phyloP scores from a whole-genome alignment of 805 yeast genomes.

The Kregervanrija fluxuum region DNA sequence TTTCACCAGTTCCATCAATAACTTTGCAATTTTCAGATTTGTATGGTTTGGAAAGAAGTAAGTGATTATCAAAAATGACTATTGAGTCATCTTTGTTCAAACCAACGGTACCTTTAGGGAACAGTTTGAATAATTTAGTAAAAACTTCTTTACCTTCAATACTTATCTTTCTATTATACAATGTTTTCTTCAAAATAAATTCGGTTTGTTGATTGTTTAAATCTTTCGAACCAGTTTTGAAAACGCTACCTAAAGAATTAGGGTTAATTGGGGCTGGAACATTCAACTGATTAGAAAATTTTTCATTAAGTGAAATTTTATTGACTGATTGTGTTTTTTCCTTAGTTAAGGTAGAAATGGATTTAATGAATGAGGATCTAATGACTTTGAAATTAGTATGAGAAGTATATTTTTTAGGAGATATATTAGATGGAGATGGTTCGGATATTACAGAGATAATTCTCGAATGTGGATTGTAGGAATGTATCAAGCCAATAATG shows the following conservation, averaged over 20 bases:
- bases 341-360: slow-evolving; percentile 36
- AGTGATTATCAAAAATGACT: slow-evolving; percentile 30
- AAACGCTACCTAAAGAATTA: slow-evolving; percentile 12
- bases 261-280: slow-evolving; percentile 17
- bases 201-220: slow-evolving; percentile 17
- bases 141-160: slow-evolving; percentile 24
- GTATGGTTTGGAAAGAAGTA: slow-evolving; percentile 34
- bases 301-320: slow-evolving; percentile 14
- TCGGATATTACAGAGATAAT: slow-evolving; percentile 32
- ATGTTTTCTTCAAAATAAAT: slow-evolving; percentile 16
- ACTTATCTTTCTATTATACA: slow-evolving; percentile 18
- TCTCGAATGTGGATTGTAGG: slow-evolving; percentile 46
- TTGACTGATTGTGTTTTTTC: slow-evolving; percentile 23
- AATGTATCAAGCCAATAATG: slow-evolving; percentile 55
- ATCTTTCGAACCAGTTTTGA: slow-evolving; percentile 12
- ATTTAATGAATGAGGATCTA: slow-evolving; percentile 51
- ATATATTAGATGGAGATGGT: slow-evolving; percentile 16
- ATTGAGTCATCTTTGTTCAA: slow-evolving; percentile 30
- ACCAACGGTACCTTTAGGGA: slow-evolving; percentile 28
- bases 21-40: slow-evolving; percentile 26
- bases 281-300: slow-evolving; percentile 14
- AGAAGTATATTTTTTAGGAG: neutral
- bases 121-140: slow-evolving; percentile 18
- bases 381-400: slow-evolving; percentile 38
- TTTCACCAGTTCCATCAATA: slow-evolving; percentile 16